phyloP scores from a whole-genome alignment of 495 filamentous ascomycete genomes.

The Geoglossum glabrum region DNA sequence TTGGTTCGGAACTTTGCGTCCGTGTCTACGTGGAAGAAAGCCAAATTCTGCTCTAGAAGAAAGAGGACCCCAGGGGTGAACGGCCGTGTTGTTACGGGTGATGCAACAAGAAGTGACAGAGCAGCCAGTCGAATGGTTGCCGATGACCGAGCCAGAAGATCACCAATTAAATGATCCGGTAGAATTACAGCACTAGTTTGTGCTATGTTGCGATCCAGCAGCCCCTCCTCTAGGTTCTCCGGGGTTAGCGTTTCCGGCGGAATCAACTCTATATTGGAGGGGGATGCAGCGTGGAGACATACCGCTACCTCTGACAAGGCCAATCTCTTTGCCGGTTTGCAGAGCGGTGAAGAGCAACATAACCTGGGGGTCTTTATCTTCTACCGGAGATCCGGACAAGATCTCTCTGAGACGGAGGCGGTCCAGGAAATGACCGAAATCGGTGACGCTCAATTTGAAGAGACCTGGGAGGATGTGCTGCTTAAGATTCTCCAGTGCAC shows the following conservation, averaged over 20 bases:
- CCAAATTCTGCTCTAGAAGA: constrained; percentile 39
- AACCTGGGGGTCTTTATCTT: constrained; percentile 25
- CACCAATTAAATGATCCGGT: constrained; percentile 23
- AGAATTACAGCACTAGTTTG: constrained; percentile 18
- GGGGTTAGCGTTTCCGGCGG: neutral
- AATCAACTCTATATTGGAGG: constrained; percentile 8
- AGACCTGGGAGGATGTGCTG: constrained; percentile 53
- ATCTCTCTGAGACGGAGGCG: constrained; percentile 22
- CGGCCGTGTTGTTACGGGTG: constrained; percentile 47
- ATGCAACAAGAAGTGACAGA: constrained; percentile 51
- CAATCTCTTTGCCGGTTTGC: constrained; percentile 59
- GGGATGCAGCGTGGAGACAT: constrained; percentile 2
- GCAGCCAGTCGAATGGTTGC: constrained; percentile 49
- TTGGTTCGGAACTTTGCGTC: constrained; percentile 68
- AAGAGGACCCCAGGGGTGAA: constrained; percentile 35
- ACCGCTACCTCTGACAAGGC: constrained; percentile 56
- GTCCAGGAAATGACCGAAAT: constrained; percentile 36
- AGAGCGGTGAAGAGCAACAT: constrained; percentile 45
- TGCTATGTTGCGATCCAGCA: constrained; percentile 15
- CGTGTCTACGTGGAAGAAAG: constrained; percentile 56
- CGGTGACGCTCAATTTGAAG: constrained; percentile 35
- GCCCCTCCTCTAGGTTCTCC: neutral
- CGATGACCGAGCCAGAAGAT: constrained; percentile 40
- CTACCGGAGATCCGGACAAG: constrained; percentile 21
- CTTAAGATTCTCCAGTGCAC: constrained; percentile 43